Percentiles rank a stretch among this genome's conserved stretches.
Conservation (phyloP, 2,329 filamentous ascomycete species). For the Beauveria caledonica region DNA sequence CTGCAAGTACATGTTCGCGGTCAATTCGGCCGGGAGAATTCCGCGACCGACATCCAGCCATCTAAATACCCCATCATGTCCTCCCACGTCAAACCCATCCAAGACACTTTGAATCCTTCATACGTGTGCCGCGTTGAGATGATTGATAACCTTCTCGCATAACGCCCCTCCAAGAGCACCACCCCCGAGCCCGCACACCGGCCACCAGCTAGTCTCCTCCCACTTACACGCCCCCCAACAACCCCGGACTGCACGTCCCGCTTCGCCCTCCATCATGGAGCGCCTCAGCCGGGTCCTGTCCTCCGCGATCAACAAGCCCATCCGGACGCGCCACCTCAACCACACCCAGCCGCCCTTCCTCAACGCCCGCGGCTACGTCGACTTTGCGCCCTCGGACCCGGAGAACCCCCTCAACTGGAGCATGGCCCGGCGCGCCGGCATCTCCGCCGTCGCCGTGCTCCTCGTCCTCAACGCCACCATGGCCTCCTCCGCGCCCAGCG, state of each 20-base stretch:
- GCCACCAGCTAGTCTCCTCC: no score
- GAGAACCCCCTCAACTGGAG: constrained; percentile 44
- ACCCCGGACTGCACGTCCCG: not conserved
- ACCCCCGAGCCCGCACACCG: no score
- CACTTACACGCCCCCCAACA: not conserved
- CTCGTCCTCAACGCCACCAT: constrained; percentile 49
- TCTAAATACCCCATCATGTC: not conserved
- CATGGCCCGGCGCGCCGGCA: constrained; percentile 27
- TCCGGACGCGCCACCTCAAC: constrained; percentile 29
- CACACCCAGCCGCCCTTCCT: constrained; percentile 29
- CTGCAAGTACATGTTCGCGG: not conserved
- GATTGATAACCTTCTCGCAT: not conserved
- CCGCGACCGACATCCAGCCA: not conserved
- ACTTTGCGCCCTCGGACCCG: constrained; percentile 42
- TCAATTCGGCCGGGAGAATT: not conserved
- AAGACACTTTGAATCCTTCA: not conserved
- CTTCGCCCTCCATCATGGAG: constrained; percentile 25
- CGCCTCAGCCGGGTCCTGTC: constrained; percentile 37
- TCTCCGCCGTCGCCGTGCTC: constrained; percentile 34
- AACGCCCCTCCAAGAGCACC: no score
- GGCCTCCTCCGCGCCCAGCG: constrained; percentile 23
- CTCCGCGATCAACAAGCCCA: constrained; percentile 44
- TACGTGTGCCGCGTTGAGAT: not conserved
- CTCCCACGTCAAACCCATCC: not conserved
- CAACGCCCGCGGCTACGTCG: constrained; percentile 41